Conservation (phyloP, 257 asterid species). For the Apocynum venetum region DNA sequence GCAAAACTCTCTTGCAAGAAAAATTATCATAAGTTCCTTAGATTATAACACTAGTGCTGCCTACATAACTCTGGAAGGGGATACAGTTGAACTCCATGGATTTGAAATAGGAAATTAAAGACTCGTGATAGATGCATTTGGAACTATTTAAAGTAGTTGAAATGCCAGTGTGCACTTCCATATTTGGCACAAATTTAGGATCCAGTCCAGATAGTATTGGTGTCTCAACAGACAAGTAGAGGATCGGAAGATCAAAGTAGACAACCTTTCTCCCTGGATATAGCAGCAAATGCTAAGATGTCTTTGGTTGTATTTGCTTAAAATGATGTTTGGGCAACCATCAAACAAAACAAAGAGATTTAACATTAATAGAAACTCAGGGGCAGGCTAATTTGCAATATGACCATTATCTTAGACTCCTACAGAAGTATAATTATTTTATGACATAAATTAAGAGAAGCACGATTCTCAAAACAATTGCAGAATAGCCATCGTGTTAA, state of each 20-base stretch:
- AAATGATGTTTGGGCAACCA: not conserved
- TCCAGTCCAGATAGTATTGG: not conserved
- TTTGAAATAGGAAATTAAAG: not conserved
- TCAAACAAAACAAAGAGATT: not conserved
- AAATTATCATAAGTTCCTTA: not conserved
- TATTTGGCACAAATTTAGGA: not conserved
- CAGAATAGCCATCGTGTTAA: not conserved
- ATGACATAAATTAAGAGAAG: not conserved
- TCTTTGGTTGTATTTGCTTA: not conserved
- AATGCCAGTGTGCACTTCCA: not conserved
- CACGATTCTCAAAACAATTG: not conserved
- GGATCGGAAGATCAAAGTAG: not conserved
- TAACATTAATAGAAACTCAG: not conserved
- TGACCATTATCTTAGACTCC: not conserved
- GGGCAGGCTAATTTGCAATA: not conserved
- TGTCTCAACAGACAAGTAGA: not conserved
- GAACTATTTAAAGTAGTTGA: not conserved
- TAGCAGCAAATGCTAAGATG: not conserved
- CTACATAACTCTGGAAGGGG: not conserved
- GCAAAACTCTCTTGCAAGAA: not conserved
- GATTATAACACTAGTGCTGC: not conserved
- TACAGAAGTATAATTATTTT: not conserved
- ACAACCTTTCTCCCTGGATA: not conserved
- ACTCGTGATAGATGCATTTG: not conserved
- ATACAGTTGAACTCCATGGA: not conserved